These are phyloP conservation scores for Psilocybe azurescens DNA, from an alignment of 768 basidiomycete genomes.

Conservation along the genomic window DNA sequence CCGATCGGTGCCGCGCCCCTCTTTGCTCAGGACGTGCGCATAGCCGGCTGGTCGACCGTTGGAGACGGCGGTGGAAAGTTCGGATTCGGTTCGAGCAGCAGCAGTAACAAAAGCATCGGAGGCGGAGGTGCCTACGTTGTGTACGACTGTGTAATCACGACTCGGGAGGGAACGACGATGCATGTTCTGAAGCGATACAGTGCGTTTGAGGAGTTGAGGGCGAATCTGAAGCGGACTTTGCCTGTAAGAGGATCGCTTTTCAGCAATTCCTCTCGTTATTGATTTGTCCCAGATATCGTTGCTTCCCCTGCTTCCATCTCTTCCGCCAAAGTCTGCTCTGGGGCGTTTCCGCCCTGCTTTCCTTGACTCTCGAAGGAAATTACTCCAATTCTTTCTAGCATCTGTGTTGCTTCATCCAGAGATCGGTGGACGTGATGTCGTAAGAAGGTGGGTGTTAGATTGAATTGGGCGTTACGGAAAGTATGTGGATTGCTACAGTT, in stretches of 20 bases:
- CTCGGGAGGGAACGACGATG: conserved; percentile 67
- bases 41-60: conserved; percentile 75
- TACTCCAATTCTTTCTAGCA: conserved; percentile 70
- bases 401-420: conserved; percentile 72
- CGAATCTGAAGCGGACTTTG: conserved; percentile 51
- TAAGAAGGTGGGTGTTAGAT: conserved; percentile 55
- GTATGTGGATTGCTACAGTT: not conserved
- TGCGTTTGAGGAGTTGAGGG: conserved; percentile 62
- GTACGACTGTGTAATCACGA: conserved; percentile 73
- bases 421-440: conserved; percentile 64
- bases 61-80: conserved; percentile 51
- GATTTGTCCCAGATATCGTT: conserved; percentile 41
- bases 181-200: conserved; percentile 73
- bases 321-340: conserved; percentile 74
- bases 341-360: conserved; percentile 72
- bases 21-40: conserved; percentile 70
- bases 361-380: conserved; percentile 63
- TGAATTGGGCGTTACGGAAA: not conserved
- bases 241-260: conserved; percentile 44
- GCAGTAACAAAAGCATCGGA: conserved; percentile 14
- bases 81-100: conserved; percentile 12
- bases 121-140: conserved; percentile 68
- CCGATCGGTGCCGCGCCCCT: conserved; percentile 40
- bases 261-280: not conserved
- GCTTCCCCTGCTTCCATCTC: conserved; percentile 53